Conservation (phyloP, 176 grass and related monocot genomes). For the Hordeum marinum region DNA sequence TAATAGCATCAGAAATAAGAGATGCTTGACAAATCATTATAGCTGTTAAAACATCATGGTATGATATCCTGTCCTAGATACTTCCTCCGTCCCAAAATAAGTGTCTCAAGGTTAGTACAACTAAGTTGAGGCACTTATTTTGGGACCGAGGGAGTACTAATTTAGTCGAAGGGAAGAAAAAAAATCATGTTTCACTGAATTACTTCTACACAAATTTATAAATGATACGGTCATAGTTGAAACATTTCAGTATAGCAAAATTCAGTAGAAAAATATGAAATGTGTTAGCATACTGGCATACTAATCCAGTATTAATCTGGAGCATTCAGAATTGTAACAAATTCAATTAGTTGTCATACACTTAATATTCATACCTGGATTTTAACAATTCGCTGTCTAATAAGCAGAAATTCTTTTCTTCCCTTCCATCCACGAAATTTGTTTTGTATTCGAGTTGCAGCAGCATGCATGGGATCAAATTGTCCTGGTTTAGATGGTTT, state of each 20-base stretch:
- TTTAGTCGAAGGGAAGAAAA: not conserved
- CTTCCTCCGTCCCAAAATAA: no score
- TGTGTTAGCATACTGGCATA: not conserved
- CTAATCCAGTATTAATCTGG: not conserved
- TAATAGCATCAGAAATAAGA: not conserved
- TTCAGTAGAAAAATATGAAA: not conserved
- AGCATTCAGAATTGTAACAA: not conserved
- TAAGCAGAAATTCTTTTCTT: constrained; percentile 86
- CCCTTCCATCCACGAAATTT: constrained; percentile 91
- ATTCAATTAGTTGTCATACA: not conserved
- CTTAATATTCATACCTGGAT: constrained; percentile 66
- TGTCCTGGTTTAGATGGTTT: constrained; percentile 63
- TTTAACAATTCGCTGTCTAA: constrained; percentile 81
- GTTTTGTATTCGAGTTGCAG: constrained; percentile 94
- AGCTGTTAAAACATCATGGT: not conserved
- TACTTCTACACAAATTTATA: not conserved
- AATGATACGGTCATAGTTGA: not conserved
- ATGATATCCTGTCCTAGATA: not conserved
- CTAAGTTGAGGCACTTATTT: no score
- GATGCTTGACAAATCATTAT: not conserved
- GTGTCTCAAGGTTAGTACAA: no score
- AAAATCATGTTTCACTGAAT: not conserved
- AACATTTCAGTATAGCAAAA: constrained; percentile 14
- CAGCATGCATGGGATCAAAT: constrained; percentile 61
- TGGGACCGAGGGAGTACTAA: no score